A percentile compares a stretch with the other conserved stretches of the same genome.
Evolutionary conservation across 73 alveolate species (phyloP).

Genomic region (Tetrahymena thermophila): DNA sequence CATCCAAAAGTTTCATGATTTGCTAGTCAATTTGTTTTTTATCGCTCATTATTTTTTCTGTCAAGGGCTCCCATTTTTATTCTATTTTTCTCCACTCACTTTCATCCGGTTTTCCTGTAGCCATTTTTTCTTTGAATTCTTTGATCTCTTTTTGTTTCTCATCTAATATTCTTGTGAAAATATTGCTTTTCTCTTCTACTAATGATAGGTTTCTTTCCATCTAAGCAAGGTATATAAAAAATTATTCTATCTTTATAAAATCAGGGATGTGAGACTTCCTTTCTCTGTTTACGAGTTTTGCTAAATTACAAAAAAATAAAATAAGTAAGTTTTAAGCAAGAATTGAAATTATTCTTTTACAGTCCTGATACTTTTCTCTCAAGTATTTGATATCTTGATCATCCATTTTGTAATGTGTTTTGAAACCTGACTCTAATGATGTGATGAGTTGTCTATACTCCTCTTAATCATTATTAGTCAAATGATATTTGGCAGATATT

Average conservation of each 20-base stretch:
- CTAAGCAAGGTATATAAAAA: background rate
- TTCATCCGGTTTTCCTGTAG: background rate
- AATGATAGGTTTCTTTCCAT: background rate
- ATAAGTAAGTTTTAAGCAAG: background rate
- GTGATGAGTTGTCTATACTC: background rate
- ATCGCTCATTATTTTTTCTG: background rate
- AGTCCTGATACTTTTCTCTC: background rate
- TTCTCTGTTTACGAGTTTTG: background rate
- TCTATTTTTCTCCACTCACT: background rate
- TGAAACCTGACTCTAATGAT: background rate
- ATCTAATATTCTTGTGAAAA: background rate
- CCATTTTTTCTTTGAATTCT: background rate
- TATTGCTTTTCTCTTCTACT: background rate
- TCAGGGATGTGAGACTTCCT: background rate
- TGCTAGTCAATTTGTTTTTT: background rate
- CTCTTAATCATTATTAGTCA: background rate
- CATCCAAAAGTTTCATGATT: background rate
- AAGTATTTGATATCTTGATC: background rate
- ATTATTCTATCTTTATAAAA: background rate
- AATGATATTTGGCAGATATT: background rate
- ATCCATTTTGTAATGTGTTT: background rate
- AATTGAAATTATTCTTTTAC: background rate
- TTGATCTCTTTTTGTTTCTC: background rate
- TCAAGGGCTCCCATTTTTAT: background rate
- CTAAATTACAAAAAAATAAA: background rate